Percentiles rank a stretch among this genome's conserved stretches.
Conservation (phyloP, 805 yeast genomes). For the Barnettozyma siamensis region DNA sequence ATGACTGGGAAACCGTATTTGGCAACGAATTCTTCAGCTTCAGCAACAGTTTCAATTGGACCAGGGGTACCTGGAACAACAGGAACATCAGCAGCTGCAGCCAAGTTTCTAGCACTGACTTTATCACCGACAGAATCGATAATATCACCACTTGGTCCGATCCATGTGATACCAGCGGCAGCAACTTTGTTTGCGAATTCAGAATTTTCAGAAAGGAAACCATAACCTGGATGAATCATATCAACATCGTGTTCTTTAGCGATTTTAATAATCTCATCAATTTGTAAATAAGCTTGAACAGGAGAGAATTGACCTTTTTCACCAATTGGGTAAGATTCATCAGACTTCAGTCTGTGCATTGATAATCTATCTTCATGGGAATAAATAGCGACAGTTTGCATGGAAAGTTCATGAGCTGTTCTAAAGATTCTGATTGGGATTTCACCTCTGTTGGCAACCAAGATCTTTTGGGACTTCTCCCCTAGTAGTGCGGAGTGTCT, state of each 20-base stretch:
- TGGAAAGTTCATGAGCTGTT: conserved; percentile 94
- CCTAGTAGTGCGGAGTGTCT: conserved; percentile 36
- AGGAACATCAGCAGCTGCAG: conserved; percentile 78
- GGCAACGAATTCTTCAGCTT: conserved; percentile 74
- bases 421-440: conserved; percentile 87
- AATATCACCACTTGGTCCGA: conserved; percentile 85
- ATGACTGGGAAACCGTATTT: conserved; percentile 93
- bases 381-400: conserved; percentile 96
- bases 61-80: conserved; percentile 98
- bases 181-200: conserved; percentile 91
- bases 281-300: conserved; percentile 91
- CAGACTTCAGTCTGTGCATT: conserved; percentile 92
- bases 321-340: conserved; percentile 90
- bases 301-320: conserved; percentile 86
- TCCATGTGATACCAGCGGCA: conserved; percentile 89
- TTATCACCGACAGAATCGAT: conserved; percentile 96
- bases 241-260: conserved; percentile 73
- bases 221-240: conserved; percentile 93
- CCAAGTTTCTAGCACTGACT: conserved; percentile 88
- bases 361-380: conserved; percentile 93
- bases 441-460: conserved; percentile 83
- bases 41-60: conserved; percentile 75
- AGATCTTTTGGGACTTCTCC: conserved; percentile 43
- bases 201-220: conserved; percentile 84
- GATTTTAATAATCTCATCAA: conserved; percentile 87